A percentile compares a stretch with the other conserved stretches of the same genome.
Evolutionary conservation across 2,329 filamentous ascomycete species (phyloP).

Genomic region (Aspergillus phoenicis): DNA sequence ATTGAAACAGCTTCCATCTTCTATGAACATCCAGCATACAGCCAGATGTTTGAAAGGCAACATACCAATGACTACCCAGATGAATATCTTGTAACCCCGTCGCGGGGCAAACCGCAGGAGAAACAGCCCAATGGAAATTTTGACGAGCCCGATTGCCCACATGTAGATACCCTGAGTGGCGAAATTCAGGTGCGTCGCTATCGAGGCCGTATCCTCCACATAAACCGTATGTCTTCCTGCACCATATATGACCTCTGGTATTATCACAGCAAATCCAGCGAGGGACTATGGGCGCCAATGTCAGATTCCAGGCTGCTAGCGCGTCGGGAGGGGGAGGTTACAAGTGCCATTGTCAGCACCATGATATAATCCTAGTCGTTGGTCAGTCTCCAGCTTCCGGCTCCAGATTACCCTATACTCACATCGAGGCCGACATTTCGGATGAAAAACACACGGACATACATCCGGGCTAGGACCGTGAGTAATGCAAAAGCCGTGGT

Average conservation of each 20-base stretch:
- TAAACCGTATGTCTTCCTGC: slow-evolving; percentile 52
- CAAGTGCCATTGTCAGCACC: slow-evolving; percentile 22
- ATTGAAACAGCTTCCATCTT: no score
- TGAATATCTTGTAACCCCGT: slow-evolving; percentile 39
- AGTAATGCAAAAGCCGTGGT: slow-evolving; percentile 16
- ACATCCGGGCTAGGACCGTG: slow-evolving; percentile 23
- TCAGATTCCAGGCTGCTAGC: background rate
- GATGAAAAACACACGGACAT: slow-evolving; percentile 27
- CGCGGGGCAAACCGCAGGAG: slow-evolving; percentile 46
- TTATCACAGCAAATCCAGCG: slow-evolving; percentile 44
- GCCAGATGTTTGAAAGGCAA: background rate
- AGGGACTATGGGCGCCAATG: slow-evolving; percentile 29
- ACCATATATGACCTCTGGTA: slow-evolving; percentile 47
- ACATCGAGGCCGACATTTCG: slow-evolving; percentile 25
- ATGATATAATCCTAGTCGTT: slow-evolving; percentile 21
- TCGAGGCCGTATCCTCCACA: slow-evolving; percentile 39
- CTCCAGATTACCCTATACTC: background rate
- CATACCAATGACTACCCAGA: slow-evolving; percentile 41
- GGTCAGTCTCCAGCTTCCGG: background rate
- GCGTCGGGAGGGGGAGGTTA: background rate
- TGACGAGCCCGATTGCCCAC: slow-evolving; percentile 46
- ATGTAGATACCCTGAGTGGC: slow-evolving; percentile 25
- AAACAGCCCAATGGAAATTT: slow-evolving; percentile 48
- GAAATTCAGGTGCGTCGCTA: slow-evolving; percentile 49
- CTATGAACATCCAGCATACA: background rate